These are phyloP conservation scores for Diplotaxis tenuifolia DNA, from an alignment of 345 rosid genomes.

Conservation along the genomic window DNA sequence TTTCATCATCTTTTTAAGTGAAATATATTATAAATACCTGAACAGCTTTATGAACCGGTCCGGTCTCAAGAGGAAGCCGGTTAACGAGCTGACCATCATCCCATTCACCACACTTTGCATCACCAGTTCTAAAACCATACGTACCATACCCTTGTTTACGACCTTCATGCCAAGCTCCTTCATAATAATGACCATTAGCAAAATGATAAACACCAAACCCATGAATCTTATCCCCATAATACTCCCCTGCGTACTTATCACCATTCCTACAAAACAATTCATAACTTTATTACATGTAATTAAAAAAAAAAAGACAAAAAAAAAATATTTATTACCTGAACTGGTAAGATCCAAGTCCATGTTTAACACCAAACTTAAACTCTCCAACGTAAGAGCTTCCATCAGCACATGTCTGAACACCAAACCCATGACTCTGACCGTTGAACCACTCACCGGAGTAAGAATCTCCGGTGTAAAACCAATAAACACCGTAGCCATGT, in stretches of 20 bases:
- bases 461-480: constrained; percentile 89
- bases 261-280: constrained; percentile 62
- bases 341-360: constrained; percentile 88
- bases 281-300: neutral
- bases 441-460: constrained; percentile 90
- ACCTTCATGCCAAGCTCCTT: constrained; percentile 99
- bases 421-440: constrained; percentile 94
- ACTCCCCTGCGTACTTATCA: constrained; percentile 89
- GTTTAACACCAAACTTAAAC: constrained; percentile 87
- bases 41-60: constrained; percentile 55
- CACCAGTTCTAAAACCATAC: constrained; percentile 77
- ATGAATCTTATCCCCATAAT: constrained; percentile 88
- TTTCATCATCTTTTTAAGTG: neutral
- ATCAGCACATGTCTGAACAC: constrained; percentile 82
- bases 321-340: constrained; percentile 64
- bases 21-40: constrained; percentile 42
- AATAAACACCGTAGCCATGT: constrained; percentile 77
- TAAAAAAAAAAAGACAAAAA: neutral
- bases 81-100: constrained; percentile 56
- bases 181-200: constrained; percentile 83
- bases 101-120: constrained; percentile 75
- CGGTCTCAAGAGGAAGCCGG: constrained; percentile 44
- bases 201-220: constrained; percentile 92
- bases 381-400: constrained; percentile 81
- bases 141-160: constrained; percentile 84